These are phyloP conservation scores for Mycena rosella DNA, from an alignment of 768 basidiomycete species.

Conservation along the genomic window DNA sequence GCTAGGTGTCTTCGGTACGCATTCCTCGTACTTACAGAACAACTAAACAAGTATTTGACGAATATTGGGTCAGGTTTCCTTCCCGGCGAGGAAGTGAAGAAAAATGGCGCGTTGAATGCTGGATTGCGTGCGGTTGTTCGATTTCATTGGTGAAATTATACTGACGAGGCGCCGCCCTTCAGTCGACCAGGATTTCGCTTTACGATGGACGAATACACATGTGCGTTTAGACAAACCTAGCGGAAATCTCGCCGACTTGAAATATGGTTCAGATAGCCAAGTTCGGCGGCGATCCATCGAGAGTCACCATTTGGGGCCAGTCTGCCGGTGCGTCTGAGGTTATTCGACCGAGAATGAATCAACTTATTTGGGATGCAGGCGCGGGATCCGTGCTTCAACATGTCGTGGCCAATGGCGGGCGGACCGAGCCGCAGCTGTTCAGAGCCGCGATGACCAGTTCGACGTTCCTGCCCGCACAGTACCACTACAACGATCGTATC, in stretches of 20 bases:
- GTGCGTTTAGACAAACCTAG: not conserved
- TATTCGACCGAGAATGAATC: no score
- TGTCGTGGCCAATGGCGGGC: constrained; percentile 4
- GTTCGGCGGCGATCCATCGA: not conserved
- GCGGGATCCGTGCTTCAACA: constrained; percentile 6
- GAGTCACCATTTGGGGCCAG: not conserved
- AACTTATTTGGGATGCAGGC: not conserved
- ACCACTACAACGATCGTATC: constrained; percentile 10
- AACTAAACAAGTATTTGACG: no score
- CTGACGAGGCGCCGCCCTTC: not conserved
- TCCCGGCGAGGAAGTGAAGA: constrained; percentile 42
- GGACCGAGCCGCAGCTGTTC: constrained; percentile 1
- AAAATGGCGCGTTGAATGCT: constrained; percentile 46
- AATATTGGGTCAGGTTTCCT: constrained; percentile 42
- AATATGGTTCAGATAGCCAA: not conserved
- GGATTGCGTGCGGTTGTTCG: constrained; percentile 31
- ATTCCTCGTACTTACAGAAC: no score
- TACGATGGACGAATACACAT: not conserved
- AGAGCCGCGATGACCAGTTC: no score
- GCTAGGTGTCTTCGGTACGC: constrained; percentile 52
- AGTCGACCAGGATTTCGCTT: constrained; percentile 19
- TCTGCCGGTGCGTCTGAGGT: not conserved
- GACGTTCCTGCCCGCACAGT: not conserved
- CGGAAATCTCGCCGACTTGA: not conserved
- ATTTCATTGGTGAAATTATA: not conserved